Base-by-base conservation (phyloP, 495 filamentous ascomycete genomes). In the Aspergillus haitiensis region DNA sequence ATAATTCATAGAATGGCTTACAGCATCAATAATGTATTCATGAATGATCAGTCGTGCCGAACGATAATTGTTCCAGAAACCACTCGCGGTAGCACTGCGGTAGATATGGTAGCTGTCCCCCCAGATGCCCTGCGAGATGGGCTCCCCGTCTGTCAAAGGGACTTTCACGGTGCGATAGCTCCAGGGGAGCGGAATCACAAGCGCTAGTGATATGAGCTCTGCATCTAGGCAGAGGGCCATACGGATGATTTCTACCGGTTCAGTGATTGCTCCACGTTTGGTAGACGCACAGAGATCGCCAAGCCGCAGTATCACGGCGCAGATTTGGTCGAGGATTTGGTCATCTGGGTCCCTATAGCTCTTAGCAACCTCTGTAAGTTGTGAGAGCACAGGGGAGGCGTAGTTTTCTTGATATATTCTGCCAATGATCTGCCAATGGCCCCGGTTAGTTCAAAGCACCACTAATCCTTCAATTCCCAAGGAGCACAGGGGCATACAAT, bases 41-140 rank as follows among this genome's bases (percentile, higher is more conserved):
- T 80, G 79, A 9, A 79, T 66, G 27, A 82, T 72, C 39, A 84
- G 73, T 35, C 78, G 75, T 0, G 77, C 75, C 64, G 79, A 81
- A 32, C 84, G 81, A 66, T 82, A 84, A 53, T 81, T 77, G 59
- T 84, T 87, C 82, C 83, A 85, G 47, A 81, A 72, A 33, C 76
- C 73, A 5, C 78, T 76, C 18, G 80, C 74, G 73, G 78, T 82
- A 46, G 81, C 72, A 63, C 81, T 75, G 11, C 61, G 58, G 61
- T 86, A 87, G 15, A 76, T 54, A 61, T 86, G 82, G 63, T 81
- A 83, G 42, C 67, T 72, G 21, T 75, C 75, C 9, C 79, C 76
- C 62, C 83, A 84, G 35, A 67, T 56, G 40, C 47, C 36, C 35
- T 36, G 8, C 2, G 56, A 47, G 8, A 60, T 27, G 3, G 21